phyloP scores from a whole-genome alignment of 768 basidiomycete species.

The Pleurotus tuoliensis region DNA sequence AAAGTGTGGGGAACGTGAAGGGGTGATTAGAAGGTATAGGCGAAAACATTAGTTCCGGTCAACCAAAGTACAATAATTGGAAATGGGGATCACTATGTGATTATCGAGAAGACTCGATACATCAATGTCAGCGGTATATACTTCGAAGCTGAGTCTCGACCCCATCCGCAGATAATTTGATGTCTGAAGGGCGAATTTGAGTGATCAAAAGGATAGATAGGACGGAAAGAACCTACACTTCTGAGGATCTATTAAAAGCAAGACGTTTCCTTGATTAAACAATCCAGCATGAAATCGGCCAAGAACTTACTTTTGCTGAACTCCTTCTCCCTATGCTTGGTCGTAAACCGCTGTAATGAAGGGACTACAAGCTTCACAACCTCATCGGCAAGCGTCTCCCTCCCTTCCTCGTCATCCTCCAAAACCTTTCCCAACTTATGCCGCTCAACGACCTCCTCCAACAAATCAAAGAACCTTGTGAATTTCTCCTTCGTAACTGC shows the following conservation, averaged over 20 bases:
- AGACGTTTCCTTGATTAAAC: background rate
- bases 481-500: constrained; percentile 77
- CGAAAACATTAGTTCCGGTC: no score
- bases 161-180: background rate
- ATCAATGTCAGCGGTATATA: background rate
- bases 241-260: constrained; percentile 48
- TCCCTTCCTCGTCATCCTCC: constrained; percentile 63
- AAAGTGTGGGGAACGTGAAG: no score
- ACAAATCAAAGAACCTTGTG: constrained; percentile 73
- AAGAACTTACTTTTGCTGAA: constrained; percentile 72
- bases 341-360: constrained; percentile 66
- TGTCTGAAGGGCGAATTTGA: background rate
- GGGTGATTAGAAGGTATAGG: no score
- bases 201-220: background rate
- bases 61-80: no score
- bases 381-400: constrained; percentile 63
- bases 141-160: background rate
- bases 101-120: background rate
- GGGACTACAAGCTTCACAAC: constrained; percentile 76
- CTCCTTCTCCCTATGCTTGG: constrained; percentile 75
- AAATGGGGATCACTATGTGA: no score
- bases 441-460: constrained; percentile 77
- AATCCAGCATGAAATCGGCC: background rate
- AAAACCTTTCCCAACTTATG: constrained; percentile 67
- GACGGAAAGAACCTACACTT: constrained; percentile 50